A percentile compares a stretch with the other conserved stretches of the same genome.
Conservation (phyloP, 2,329 filamentous ascomycete species). For the Penicillium fuscoglaucum region DNA sequence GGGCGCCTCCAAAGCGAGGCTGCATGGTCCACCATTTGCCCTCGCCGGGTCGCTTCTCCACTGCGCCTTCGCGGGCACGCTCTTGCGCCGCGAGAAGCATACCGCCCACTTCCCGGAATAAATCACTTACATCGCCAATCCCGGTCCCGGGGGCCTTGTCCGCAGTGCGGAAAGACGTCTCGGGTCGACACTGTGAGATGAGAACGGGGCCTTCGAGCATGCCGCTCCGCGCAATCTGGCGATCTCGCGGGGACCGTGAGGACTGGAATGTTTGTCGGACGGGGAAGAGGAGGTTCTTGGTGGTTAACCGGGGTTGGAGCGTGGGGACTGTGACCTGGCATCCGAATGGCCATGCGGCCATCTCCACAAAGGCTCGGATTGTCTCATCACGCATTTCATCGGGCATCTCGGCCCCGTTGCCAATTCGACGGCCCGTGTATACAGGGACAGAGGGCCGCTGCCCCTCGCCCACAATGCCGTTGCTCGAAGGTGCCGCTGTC, state of each 20-base stretch:
- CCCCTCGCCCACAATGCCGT: not conserved
- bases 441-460: conserved; percentile 23
- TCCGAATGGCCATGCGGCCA: conserved; percentile 59
- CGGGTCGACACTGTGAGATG: conserved; percentile 55
- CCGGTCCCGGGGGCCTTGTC: conserved; percentile 33
- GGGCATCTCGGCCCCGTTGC: conserved; percentile 59
- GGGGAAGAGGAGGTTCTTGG: conserved; percentile 56
- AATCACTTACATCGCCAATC: conserved; percentile 50
- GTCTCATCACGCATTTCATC: conserved; percentile 58
- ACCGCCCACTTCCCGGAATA: conserved; percentile 58
- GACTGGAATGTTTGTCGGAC: conserved; percentile 58
- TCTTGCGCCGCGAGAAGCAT: conserved; percentile 62
- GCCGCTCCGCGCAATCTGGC: conserved; percentile 53
- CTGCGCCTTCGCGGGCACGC: conserved; percentile 55
- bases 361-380: conserved; percentile 58
- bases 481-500: not conserved
- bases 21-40: conserved; percentile 62
- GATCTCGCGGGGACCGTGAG: conserved; percentile 55
- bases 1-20: conserved; percentile 57
- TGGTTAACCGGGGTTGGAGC: conserved; percentile 49
- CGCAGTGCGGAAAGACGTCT: conserved; percentile 53
- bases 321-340: conserved; percentile 53
- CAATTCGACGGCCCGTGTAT: conserved; percentile 62
- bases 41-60: conserved; percentile 53
- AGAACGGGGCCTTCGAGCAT: conserved; percentile 60